Base-by-base conservation (phyloP, 495 filamentous ascomycete species). In the Penicillium roqueforti region DNA sequence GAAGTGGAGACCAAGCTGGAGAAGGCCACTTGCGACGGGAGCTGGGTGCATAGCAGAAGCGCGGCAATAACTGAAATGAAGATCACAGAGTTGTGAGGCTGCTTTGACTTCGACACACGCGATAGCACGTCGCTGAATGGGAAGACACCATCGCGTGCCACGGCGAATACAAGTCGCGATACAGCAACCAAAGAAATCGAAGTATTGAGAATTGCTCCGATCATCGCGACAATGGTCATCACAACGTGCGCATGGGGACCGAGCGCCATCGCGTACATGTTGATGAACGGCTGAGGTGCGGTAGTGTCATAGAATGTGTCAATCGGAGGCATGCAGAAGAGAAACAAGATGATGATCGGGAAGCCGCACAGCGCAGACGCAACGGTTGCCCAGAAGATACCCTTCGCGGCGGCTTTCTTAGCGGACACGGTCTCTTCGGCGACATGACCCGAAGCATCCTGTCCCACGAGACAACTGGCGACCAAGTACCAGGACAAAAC, bases 151-250 rank as follows among this genome's bases (percentile, higher is more conserved):
- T 73, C 70, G 18, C 70, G 67, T 6, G 68, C 67, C 19, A 73
- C 65, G 19, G 70, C 70, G 46, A 73, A 73, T 28, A 73, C 68
- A 9, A 73, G 68, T 28, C 70, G 57, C 1, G 70, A 73, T 6
- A 66, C 68, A 9, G 70, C 70, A 0, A 70, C 69, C 51, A 71
- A 53, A 8, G 70, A 68, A 40, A 73, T 71, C 0, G 70, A 67
- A 11, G 70, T 73, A 53, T 73, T 73, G 6, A 70, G 62, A 42
- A 68, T 70, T 22, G 60, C 53, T 23, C 61, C 63, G 9, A 71
- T 54, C 58, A 73, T 68, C 0, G 65, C 57, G n/a, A 73, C 36
- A 37, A 73, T 56, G n/a, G 65, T 73, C 53, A 64, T 64, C 23
- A 71, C 63, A 32, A 73, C 63, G 45, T 73, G 70, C 3, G 63